Base-by-base conservation (phyloP, 345 rosid genomes). In the Salix brachista region DNA sequence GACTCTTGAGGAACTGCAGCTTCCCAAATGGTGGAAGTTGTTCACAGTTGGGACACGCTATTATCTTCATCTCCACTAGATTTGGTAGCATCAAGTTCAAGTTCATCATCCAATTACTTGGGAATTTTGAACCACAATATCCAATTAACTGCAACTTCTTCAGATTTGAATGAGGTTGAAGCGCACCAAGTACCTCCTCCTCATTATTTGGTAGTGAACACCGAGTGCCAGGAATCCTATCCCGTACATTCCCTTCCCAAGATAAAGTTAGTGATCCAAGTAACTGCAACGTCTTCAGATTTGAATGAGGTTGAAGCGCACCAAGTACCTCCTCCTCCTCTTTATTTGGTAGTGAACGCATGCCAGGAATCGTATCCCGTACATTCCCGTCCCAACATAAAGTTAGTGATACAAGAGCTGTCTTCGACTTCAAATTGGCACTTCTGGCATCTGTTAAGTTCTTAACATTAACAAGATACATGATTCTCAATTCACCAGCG, bases 361-460 rank as follows among this genome's bases (percentile, higher is more conserved):
- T 36, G 37, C 36, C 4, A 8, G 1, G 13, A 48, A 1, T 39
- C 26, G 26, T 8, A 13, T 79, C 82, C 11, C 1, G 0, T 10
- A 7, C 54, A 17, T 48, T 50, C 1, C 6, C 2, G 1, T 17
- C 17, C 80, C 82, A 80, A 5, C n/a, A 18, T 30, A 80, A 44
- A 14, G 0, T 0, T 50, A 80, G 37, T 13, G 37, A 44, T 5
- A 1, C 16, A 14, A 80, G 78, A 56, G 73, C 52, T 65, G 25
- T 34, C 56, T 83, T 79, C 54, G 4, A 30, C 7, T 32, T 17
- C 78, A 82, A 25, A 28, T 82, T 72, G 25, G 80, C 80, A 70
- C 73, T 44, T 25, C 16, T 25, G 5, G 82, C 80, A 71, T 69
- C 71, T 76, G 32, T 8, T 32, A 44, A 54, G 32, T 42, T 50